Evolutionary conservation across 1,284 basidiomycete genomes (phyloP).

Genomic region (Fomes fomentarius): DNA sequence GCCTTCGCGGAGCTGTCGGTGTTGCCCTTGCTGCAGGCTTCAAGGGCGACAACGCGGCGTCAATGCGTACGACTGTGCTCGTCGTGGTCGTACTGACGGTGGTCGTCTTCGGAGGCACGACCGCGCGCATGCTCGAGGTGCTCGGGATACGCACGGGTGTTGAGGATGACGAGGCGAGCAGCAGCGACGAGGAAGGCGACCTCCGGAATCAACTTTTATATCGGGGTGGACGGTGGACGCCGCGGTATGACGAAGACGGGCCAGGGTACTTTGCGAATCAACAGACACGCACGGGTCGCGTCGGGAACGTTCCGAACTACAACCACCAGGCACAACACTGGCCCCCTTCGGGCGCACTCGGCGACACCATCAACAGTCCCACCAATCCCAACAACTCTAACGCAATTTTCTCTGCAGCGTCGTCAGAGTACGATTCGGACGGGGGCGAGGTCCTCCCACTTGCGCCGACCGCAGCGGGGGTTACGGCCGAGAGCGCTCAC

Average conservation of each 20-base stretch:
- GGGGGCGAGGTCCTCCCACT: constrained; percentile 76
- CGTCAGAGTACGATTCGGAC: constrained; percentile 80
- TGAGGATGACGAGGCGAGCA: constrained; percentile 86
- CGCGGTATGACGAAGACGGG: constrained; percentile 51
- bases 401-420: constrained; percentile 58
- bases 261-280: constrained; percentile 40
- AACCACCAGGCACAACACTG: constrained; percentile 58
- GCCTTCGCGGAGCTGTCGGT: constrained; percentile 93
- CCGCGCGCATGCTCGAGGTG: constrained; percentile 95
- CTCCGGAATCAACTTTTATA: constrained; percentile 30
- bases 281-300: constrained; percentile 41
- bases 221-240: constrained; percentile 40
- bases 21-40: constrained; percentile 97
- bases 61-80: constrained; percentile 91
- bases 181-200: constrained; percentile 78
- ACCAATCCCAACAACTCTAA: too few species aligned
- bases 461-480: constrained; percentile 47
- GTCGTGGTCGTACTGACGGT: constrained; percentile 97
- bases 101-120: constrained; percentile 95
- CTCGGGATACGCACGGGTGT: constrained; percentile 97
- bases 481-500: constrained; percentile 14
- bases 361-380: too few species aligned
- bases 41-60: constrained; percentile 88
- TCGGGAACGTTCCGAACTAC: constrained; percentile 50
- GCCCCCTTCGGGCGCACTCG: constrained; percentile 28